phyloP scores from a whole-genome alignment of 257 asterid species.

The Fraxinus pennsylvanica region DNA sequence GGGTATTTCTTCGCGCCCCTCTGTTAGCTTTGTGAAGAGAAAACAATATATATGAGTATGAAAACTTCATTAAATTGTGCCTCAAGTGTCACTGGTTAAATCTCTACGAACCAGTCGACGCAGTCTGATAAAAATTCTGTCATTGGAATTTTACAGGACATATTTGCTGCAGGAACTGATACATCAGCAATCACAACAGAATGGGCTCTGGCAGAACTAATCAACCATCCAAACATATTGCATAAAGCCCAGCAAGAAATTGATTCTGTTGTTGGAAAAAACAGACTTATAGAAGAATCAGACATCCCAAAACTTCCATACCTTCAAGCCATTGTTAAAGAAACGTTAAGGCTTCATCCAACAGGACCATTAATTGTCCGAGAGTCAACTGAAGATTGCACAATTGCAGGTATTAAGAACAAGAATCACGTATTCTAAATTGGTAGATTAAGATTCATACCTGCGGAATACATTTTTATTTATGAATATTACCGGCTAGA shows the following conservation, averaged over 20 bases:
- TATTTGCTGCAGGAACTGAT: slow-evolving; percentile 76
- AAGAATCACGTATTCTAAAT: too few species aligned
- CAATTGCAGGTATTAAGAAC: slow-evolving; percentile 16
- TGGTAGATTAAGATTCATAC: too few species aligned
- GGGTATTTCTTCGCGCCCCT: too few species aligned
- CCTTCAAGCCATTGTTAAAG: slow-evolving; percentile 70
- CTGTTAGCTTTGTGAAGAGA: too few species aligned
- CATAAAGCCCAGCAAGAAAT: slow-evolving; percentile 56
- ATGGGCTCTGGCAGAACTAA: slow-evolving; percentile 82
- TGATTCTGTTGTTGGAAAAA: slow-evolving; percentile 41
- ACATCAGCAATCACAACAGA: slow-evolving; percentile 77
- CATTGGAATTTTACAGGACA: slow-evolving; percentile 45
- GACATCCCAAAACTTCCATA: slow-evolving; percentile 61
- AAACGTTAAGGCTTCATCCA: slow-evolving; percentile 80
- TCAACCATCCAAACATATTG: slow-evolving; percentile 58
- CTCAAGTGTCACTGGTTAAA: background rate
- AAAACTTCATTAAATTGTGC: background rate
- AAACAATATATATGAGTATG: too few species aligned
- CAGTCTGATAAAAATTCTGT: background rate
- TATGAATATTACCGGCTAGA: too few species aligned
- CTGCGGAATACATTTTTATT: too few species aligned
- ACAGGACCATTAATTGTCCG: slow-evolving; percentile 62
- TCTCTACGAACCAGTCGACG: too few species aligned
- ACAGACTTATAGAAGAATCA: slow-evolving; percentile 55
- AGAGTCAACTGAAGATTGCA: slow-evolving; percentile 55